Conservation (phyloP, 257 asterid genomes). For the Scutellaria minor region DNA sequence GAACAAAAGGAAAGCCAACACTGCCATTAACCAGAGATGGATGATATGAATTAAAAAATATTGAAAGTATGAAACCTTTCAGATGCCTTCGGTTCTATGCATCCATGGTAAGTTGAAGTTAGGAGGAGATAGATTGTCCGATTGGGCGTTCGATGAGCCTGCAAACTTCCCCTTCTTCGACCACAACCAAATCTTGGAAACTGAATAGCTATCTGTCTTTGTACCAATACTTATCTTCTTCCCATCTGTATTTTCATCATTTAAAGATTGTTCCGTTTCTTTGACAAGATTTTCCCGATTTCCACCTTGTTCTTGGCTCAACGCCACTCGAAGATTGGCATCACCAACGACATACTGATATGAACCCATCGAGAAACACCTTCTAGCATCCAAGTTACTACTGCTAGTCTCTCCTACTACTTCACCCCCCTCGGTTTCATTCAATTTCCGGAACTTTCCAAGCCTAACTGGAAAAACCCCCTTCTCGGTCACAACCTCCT, state of each 20-base stretch:
- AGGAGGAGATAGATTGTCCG: slow-evolving; percentile 44
- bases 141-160: slow-evolving; percentile 52
- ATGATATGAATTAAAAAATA: slow-evolving; percentile 35
- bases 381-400: slow-evolving; percentile 83
- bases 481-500: slow-evolving; percentile 55
- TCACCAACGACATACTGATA: slow-evolving; percentile 91
- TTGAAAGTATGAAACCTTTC: slow-evolving; percentile 36
- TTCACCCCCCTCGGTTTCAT: slow-evolving; percentile 41
- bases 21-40: slow-evolving; percentile 28
- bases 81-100: slow-evolving; percentile 45
- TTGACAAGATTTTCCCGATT: slow-evolving; percentile 34
- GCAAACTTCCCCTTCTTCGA: slow-evolving; percentile 76
- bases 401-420: slow-evolving; percentile 76
- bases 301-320: slow-evolving; percentile 48
- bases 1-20: slow-evolving; percentile 30
- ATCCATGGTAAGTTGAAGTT: slow-evolving; percentile 51
- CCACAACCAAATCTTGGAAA: slow-evolving; percentile 99
- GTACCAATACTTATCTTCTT: slow-evolving; percentile 78
- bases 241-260: slow-evolving; percentile 56
- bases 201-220: slow-evolving; percentile 92
- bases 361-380: slow-evolving; percentile 94
- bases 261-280: slow-evolving; percentile 39
- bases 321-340: slow-evolving; percentile 69
- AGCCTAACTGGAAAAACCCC: slow-evolving; percentile 73
- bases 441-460: slow-evolving; percentile 56